Base-by-base conservation (phyloP, 768 basidiomycete genomes). In the Mycena kentingensis region DNA sequence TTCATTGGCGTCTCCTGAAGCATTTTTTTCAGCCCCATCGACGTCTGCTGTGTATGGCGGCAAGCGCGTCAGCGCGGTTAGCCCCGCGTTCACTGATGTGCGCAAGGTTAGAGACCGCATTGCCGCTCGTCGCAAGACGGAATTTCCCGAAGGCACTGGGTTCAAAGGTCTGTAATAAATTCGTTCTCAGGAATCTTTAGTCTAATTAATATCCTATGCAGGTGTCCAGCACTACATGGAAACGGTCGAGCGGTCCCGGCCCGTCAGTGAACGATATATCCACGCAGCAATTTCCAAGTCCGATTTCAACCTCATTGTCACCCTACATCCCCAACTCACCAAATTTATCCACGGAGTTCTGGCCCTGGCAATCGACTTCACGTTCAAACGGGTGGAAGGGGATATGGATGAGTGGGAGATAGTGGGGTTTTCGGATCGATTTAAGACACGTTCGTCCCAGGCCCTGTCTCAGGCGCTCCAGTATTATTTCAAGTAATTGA, bases 331-430 rank as follows among this genome's bases (percentile, higher is more conserved):
- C 5, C 35, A 38, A 18, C 26, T 57, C 25, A 46, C 46, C 1
- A 24, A 24, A 19, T 41, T 32, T 31, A 54, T 65, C 21, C 63
- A 65, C 28, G 34, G 16, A 4, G 48, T 55, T 2, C 51, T 35
- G 0, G 48, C 39, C 2, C 52, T 66, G 5, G 32, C 16, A n/a
- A 52, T 57, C 21, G 65, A 64, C 32, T 64, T 42, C 28, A 66
- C 65, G 2, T 67, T 63, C 52, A 62, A 63, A 34, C 53, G 60
- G 4, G 55, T 62, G 1, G 29, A 49, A 7, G 65, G 63, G 5
- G 49, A 54, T 0, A 36, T 61, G 34, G 56, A 67, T 39, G 61
- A 67, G 42, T 65, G 62, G 57, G 60, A 65, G 38, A 59, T 63
- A 8, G 62, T 48, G 2, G 45, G 46, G 5, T 49, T 50, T 41